Conservation (phyloP, 768 basidiomycete genomes). For the Panaeolus papilionaceus region DNA sequence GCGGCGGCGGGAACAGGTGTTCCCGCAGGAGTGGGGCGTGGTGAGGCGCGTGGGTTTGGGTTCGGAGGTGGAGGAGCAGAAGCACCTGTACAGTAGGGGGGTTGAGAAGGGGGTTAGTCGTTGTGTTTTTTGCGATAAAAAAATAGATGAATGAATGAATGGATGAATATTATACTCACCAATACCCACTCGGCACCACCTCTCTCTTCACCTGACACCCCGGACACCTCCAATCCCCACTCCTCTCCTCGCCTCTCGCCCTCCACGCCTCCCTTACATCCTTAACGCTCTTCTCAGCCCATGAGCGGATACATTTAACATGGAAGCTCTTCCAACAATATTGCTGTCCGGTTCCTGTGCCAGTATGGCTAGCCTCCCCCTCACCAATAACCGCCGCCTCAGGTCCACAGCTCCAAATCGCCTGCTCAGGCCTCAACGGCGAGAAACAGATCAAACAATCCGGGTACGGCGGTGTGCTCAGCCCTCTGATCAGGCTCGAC, state of each 20-base stretch:
- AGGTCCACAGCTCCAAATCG: constrained; percentile 89
- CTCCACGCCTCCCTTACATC: constrained; percentile 76
- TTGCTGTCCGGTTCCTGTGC: constrained; percentile 33
- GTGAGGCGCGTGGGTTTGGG: constrained; percentile 74
- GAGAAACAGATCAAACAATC: constrained; percentile 90
- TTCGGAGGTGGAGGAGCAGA: constrained; percentile 77
- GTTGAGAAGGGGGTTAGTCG: background rate
- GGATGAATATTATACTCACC: constrained; percentile 48
- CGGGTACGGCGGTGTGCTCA: constrained; percentile 73
- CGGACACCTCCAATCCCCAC: constrained; percentile 91
- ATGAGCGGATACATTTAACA: constrained; percentile 85
- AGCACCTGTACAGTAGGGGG: constrained; percentile 61
- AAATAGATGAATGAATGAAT: constrained; percentile 6
- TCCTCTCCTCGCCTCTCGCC: constrained; percentile 61
- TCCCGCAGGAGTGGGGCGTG: constrained; percentile 80
- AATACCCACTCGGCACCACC: constrained; percentile 67
- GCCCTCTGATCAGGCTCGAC: constrained; percentile 67
- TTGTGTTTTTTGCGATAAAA: background rate
- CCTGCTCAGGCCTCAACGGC: constrained; percentile 76
- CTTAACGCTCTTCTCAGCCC: constrained; percentile 86
- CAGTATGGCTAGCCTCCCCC: constrained; percentile 31
- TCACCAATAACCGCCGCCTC: constrained; percentile 49
- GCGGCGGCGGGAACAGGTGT: constrained; percentile 67
- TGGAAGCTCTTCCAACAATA: constrained; percentile 95
- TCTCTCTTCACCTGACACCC: constrained; percentile 88